A percentile compares a stretch with the other conserved stretches of the same genome.
phyloP scores from a whole-genome alignment of 2,329 filamentous ascomycete genomes.

The Waltergamsia citrina region DNA sequence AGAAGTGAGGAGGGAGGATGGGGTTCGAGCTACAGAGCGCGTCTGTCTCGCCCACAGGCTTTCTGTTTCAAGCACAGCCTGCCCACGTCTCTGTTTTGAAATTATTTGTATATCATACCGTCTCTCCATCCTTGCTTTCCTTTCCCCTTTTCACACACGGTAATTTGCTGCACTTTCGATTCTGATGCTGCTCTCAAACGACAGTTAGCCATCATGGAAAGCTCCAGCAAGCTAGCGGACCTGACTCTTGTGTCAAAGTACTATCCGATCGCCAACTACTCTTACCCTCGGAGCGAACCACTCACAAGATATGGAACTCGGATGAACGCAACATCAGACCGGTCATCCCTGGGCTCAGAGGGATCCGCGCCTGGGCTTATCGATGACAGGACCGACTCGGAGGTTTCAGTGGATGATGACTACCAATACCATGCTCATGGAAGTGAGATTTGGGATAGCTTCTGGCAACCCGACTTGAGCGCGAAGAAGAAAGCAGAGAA shows the following conservation, averaged over 20 bases:
- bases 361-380: constrained; percentile 37
- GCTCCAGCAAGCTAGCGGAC: constrained; percentile 22
- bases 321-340: constrained; percentile 11
- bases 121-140: constrained; percentile 1
- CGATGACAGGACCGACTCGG: constrained; percentile 41
- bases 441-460: constrained; percentile 40
- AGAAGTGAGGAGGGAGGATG: neutral
- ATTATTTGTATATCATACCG: constrained; percentile 9
- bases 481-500: constrained; percentile 6
- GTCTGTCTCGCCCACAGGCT: constrained; percentile 1
- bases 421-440: constrained; percentile 35
- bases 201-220: constrained; percentile 19
- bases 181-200: neutral
- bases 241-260: constrained; percentile 29
- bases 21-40: neutral
- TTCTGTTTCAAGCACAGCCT: neutral
- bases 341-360: constrained; percentile 35
- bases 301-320: neutral
- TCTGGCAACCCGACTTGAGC: constrained; percentile 26
- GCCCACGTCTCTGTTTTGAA: constrained; percentile 1
- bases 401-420: constrained; percentile 42
- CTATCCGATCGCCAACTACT: constrained; percentile 29
- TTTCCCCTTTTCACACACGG: neutral
- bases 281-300: constrained; percentile 22
- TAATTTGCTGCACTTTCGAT: neutral